Evolutionary conservation across 805 yeast species (phyloP).

Genomic region (Candida parachauliodes): DNA sequence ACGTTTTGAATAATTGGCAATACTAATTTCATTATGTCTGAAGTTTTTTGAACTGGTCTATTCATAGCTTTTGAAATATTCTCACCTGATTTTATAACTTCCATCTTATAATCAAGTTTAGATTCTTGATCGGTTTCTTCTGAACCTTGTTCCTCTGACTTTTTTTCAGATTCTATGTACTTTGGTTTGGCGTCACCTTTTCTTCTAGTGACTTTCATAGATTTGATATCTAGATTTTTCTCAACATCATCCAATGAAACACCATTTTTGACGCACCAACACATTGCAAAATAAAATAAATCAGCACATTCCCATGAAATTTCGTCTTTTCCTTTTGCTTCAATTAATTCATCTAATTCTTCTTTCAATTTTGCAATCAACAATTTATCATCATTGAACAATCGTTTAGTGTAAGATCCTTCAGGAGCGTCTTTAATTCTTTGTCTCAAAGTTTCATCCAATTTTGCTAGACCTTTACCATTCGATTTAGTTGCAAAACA

Average conservation of each 20-base stretch:
- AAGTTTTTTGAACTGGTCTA: constrained; percentile 94
- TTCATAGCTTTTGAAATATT: constrained; percentile 60
- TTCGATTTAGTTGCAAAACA: constrained; percentile 69
- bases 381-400: constrained; percentile 73
- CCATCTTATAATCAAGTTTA: constrained; percentile 45
- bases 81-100: constrained; percentile 41
- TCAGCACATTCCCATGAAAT: constrained; percentile 98
- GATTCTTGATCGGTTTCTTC: constrained; percentile 12
- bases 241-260: constrained; percentile 81
- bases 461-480: constrained; percentile 59
- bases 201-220: constrained; percentile 84
- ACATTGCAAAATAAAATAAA: constrained; percentile 55
- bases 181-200: constrained; percentile 93
- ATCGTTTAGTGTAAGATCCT: constrained; percentile 91
- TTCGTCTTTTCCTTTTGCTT: constrained; percentile 47
- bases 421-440: constrained; percentile 73
- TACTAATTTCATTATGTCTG: constrained; percentile 89
- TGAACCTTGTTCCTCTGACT: no score
- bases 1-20: constrained; percentile 85
- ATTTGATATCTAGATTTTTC: constrained; percentile 76
- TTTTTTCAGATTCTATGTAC: constrained; percentile 52
- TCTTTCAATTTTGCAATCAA: constrained; percentile 86
- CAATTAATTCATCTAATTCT: constrained; percentile 93
- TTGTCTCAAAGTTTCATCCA: constrained; percentile 63
- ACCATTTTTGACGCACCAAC: constrained; percentile 62